Conservation (phyloP, 768 basidiomycete genomes). For the Leccinum subgranulosum region DNA sequence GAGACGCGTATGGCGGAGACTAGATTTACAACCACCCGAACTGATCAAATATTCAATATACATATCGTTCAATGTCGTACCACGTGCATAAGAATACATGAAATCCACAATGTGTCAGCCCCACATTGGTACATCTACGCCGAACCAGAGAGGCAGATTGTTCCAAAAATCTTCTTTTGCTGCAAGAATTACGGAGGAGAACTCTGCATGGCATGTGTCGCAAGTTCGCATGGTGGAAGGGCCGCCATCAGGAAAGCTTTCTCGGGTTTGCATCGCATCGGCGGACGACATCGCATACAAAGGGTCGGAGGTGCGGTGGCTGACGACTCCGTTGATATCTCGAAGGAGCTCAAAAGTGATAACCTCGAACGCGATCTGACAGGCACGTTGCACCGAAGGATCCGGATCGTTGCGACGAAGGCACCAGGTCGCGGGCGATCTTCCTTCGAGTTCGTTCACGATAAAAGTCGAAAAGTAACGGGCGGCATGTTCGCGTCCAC, state of each 20-base stretch:
- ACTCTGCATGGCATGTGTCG: constrained; percentile 61
- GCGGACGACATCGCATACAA: constrained; percentile 68
- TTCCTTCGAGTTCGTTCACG: constrained; percentile 68
- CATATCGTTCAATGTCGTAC: neutral
- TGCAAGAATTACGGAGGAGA: constrained; percentile 54
- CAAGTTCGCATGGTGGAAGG: constrained; percentile 53
- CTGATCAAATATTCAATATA: neutral
- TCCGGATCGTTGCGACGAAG: constrained; percentile 47
- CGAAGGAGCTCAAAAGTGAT: constrained; percentile 73
- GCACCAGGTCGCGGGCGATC: constrained; percentile 50
- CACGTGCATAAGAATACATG: constrained; percentile 13
- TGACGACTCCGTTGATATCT: constrained; percentile 67
- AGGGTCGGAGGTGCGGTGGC: constrained; percentile 65
- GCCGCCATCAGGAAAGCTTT: constrained; percentile 41
- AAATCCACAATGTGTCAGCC: constrained; percentile 16
- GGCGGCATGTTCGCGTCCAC: constrained; percentile 68
- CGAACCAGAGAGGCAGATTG: constrained; percentile 64
- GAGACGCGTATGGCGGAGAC: neutral
- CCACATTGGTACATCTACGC: constrained; percentile 45
- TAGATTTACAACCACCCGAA: no score
- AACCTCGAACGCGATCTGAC: constrained; percentile 69
- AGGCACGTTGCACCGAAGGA: constrained; percentile 46
- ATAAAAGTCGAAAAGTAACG: constrained; percentile 78
- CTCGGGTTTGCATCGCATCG: constrained; percentile 61
- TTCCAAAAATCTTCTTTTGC: constrained; percentile 66